phyloP scores from a whole-genome alignment of 2,329 filamentous ascomycete genomes.

The Aaosphaeria pasadenensis region DNA sequence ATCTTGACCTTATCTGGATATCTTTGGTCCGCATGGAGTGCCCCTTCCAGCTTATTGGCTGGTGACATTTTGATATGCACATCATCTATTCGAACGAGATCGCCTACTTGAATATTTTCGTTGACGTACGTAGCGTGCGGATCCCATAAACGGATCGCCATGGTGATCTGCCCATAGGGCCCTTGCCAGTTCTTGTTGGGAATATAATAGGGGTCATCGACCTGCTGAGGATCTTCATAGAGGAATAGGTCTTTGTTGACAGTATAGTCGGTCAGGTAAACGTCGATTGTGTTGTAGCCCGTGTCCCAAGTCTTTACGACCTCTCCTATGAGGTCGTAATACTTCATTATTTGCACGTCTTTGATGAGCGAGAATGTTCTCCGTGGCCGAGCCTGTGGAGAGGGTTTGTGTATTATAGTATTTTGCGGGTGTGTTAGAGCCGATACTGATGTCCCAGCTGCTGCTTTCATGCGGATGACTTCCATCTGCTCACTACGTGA shows the following conservation, averaged over 20 bases:
- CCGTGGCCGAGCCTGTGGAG: not conserved
- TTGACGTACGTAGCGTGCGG: slow-evolving; percentile 62
- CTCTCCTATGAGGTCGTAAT: slow-evolving; percentile 69
- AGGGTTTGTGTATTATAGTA: not conserved
- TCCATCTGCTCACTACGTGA: slow-evolving; percentile 19
- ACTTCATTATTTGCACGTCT: slow-evolving; percentile 56
- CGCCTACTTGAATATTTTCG: slow-evolving; percentile 53
- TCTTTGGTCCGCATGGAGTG: slow-evolving; percentile 60
- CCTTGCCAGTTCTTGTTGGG: slow-evolving; percentile 61
- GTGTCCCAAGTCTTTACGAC: slow-evolving; percentile 57
- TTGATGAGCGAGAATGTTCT: slow-evolving; percentile 45
- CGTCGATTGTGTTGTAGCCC: slow-evolving; percentile 47
- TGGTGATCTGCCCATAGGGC: slow-evolving; percentile 67
- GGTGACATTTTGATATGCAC: slow-evolving; percentile 62
- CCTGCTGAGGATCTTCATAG: slow-evolving; percentile 39
- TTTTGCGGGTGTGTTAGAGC: not conserved
- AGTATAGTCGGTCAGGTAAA: slow-evolving; percentile 85
- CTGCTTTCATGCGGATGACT: slow-evolving; percentile 20
- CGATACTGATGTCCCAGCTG: slow-evolving; percentile 5
- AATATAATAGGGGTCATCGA: slow-evolving; percentile 25
- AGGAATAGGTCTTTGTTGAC: slow-evolving; percentile 63
- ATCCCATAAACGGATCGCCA: slow-evolving; percentile 70
- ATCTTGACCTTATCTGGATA: slow-evolving; percentile 58
- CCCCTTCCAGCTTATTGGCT: slow-evolving; percentile 65
- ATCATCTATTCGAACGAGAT: slow-evolving; percentile 68